Evolutionary conservation across 345 rosid species (phyloP).

Genomic region (Aethionema arabicum): DNA sequence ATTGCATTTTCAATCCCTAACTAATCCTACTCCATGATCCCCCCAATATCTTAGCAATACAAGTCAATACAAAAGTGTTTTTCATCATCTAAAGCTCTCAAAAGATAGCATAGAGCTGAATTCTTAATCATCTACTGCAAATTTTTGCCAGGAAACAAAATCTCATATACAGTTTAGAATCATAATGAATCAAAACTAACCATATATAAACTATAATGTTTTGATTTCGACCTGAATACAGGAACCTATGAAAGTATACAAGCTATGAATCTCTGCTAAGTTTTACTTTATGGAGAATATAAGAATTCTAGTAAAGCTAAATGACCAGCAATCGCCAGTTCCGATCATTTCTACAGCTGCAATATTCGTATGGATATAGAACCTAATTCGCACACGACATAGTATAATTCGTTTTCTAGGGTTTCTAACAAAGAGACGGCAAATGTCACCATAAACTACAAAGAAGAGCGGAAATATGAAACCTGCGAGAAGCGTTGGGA

Average conservation of each 20-base stretch:
- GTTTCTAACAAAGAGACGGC: background rate
- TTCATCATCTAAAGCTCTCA: constrained; percentile 1
- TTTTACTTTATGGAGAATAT: background rate
- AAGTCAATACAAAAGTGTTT: no score
- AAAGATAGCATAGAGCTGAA: constrained; percentile 3
- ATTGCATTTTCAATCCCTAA: background rate
- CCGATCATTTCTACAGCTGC: background rate
- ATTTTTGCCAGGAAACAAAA: no score
- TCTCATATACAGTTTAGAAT: background rate
- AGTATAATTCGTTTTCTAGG: background rate
- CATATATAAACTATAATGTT: background rate
- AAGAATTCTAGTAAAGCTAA: background rate
- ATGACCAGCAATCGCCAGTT: background rate
- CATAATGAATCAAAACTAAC: background rate
- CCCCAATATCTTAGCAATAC: background rate
- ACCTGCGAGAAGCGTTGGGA: constrained; percentile 74
- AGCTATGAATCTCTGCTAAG: background rate
- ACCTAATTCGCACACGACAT: background rate
- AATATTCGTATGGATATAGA: background rate
- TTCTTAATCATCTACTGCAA: background rate
- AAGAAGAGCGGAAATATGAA: constrained; percentile 10
- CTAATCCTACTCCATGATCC: background rate
- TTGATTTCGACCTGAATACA: background rate
- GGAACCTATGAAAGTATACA: background rate
- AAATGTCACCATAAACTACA: background rate